Percentiles rank a stretch among this genome's conserved stretches.
Conservation (phyloP, 2,329 filamentous ascomycete genomes). For the Knufia petricola region DNA sequence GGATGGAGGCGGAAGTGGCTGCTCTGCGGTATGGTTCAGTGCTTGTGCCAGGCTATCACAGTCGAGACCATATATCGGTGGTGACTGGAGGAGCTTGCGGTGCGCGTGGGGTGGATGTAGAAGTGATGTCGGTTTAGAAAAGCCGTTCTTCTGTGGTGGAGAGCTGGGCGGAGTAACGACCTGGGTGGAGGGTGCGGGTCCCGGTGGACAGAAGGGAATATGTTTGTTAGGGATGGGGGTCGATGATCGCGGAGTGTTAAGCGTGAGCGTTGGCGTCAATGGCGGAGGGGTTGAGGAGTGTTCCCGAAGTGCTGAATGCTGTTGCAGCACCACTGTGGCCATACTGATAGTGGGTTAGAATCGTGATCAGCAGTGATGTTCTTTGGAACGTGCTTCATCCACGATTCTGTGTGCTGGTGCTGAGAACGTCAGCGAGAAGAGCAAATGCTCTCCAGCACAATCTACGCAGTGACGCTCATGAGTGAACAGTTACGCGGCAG, state of each 20-base stretch:
- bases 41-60: constrained; percentile 60
- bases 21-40: constrained; percentile 63
- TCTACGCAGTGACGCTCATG: background rate
- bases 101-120: constrained; percentile 64
- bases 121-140: constrained; percentile 55
- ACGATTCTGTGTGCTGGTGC: constrained; percentile 2
- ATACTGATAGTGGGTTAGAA: constrained; percentile 22
- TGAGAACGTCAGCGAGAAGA: background rate
- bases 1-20: constrained; percentile 75
- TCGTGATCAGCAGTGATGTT: constrained; percentile 1
- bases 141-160: constrained; percentile 48
- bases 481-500: background rate
- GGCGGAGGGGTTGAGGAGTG: constrained; percentile 42
- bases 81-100: constrained; percentile 45
- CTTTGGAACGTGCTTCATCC: constrained; percentile 4
- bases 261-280: constrained; percentile 42
- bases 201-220: constrained; percentile 77
- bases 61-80: constrained; percentile 62
- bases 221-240: constrained; percentile 77
- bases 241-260: constrained; percentile 49
- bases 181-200: constrained; percentile 44
- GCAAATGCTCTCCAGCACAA: constrained; percentile 6
- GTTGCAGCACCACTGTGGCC: constrained; percentile 39
- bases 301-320: constrained; percentile 34
- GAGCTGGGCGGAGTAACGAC: constrained; percentile 58